A percentile compares a stretch with the other conserved stretches of the same genome.
phyloP scores from a whole-genome alignment of 257 asterid species.

The Coffea eugenioides region DNA sequence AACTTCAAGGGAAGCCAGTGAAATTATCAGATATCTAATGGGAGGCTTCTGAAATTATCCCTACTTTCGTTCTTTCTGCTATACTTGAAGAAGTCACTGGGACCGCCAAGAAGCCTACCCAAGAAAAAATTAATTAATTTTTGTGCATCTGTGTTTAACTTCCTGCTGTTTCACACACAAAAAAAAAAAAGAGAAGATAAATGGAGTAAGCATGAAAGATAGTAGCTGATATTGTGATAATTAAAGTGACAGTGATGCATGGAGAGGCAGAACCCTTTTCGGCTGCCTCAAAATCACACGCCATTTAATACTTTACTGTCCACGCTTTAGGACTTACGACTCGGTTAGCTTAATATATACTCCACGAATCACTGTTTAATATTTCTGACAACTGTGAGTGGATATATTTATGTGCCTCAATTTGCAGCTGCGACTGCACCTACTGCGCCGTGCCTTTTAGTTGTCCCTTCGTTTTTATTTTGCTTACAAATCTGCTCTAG shows the following conservation, averaged over 20 bases:
- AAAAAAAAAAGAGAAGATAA: no score
- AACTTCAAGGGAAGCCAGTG: no score
- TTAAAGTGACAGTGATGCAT: conserved; percentile 38
- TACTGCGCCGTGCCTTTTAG: background rate
- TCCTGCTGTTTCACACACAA: no score
- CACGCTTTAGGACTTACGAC: conserved; percentile 38
- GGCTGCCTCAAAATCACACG: conserved; percentile 51
- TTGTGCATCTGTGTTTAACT: no score
- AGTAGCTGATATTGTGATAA: conserved; percentile 17
- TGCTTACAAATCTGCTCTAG: background rate
- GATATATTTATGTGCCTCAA: background rate
- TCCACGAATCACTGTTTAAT: background rate
- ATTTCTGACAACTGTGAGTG: background rate
- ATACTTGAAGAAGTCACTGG: no score
- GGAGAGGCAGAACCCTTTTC: conserved; percentile 26
- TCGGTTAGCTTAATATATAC: conserved; percentile 12
- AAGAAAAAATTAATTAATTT: no score
- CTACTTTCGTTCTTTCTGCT: background rate
- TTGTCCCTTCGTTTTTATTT: background rate
- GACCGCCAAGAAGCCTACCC: background rate
- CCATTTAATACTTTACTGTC: conserved; percentile 46
- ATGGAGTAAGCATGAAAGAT: no score
- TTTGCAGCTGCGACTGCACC: background rate
- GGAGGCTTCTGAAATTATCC: no score
- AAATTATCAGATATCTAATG: no score